phyloP scores from a whole-genome alignment of 352 stramenopile species.

The Lagenidium giganteum region DNA sequence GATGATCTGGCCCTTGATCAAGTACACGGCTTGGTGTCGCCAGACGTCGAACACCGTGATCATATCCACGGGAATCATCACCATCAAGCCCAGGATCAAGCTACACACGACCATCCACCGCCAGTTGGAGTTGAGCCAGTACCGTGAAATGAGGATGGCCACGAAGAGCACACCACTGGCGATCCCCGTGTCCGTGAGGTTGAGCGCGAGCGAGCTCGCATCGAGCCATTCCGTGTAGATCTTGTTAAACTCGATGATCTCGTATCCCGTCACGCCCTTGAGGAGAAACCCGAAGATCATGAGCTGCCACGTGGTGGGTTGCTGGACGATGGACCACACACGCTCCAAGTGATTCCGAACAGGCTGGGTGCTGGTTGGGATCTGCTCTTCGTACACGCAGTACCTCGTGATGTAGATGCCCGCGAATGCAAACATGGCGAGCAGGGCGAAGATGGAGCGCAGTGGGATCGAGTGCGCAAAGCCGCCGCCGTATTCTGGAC shows the following conservation, averaged over 20 bases:
- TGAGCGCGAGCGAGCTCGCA: neutral
- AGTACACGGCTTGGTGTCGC: constrained; percentile 7
- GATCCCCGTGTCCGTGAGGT: neutral
- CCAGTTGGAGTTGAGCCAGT: constrained; percentile 19
- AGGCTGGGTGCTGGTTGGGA: constrained; percentile 9
- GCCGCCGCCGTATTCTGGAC: constrained; percentile 15
- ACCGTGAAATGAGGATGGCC: neutral
- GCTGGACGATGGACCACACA: constrained; percentile 21
- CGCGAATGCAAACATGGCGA: constrained; percentile 6
- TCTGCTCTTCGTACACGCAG: constrained; percentile 12
- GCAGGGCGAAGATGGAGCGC: constrained; percentile 9
- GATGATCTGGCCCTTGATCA: constrained; percentile 2
- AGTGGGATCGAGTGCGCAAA: constrained; percentile 16
- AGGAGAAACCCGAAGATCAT: constrained; percentile 15
- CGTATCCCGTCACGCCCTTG: neutral
- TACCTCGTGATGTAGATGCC: constrained; percentile 12
- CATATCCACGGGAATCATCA: constrained; percentile 2
- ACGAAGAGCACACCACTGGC: neutral
- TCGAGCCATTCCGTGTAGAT: constrained; percentile 5
- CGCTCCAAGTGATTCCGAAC: constrained; percentile 13
- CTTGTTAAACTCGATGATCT: neutral
- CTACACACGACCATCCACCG: neutral
- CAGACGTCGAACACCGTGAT: constrained; percentile 9
- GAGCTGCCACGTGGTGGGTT: constrained; percentile 17
- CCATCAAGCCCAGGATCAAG: constrained; percentile 4